Conservation (phyloP, 148 eudicot species). For the Rhododendron griersonianum region DNA sequence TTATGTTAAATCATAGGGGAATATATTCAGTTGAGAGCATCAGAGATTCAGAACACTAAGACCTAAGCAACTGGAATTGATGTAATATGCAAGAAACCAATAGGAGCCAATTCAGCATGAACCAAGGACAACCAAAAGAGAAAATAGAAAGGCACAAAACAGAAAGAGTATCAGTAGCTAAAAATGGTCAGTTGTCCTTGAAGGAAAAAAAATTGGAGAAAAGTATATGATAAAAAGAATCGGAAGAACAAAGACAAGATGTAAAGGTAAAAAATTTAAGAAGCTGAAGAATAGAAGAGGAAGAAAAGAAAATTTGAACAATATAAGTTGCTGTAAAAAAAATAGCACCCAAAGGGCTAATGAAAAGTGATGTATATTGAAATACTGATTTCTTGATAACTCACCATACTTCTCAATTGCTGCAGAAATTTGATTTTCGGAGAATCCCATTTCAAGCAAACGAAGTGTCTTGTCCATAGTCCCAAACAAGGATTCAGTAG, state of each 20-base stretch:
- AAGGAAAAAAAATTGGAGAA: neutral
- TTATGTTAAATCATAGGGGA: neutral
- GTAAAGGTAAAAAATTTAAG: neutral
- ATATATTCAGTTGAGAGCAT: neutral
- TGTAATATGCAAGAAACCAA: neutral
- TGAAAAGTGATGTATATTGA: neutral
- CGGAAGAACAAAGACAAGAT: neutral
- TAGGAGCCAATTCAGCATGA: neutral
- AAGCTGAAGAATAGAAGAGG: neutral
- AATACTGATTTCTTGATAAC: conserved; percentile 3
- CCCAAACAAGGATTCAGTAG: conserved; percentile 68
- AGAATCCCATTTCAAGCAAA: conserved; percentile 82
- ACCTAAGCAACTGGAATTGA: neutral
- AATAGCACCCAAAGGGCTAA: neutral
- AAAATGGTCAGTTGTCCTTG: neutral
- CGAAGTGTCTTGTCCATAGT: conserved; percentile 83
- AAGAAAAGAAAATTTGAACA: neutral
- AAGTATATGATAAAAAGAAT: neutral
- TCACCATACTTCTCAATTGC: conserved; percentile 86
- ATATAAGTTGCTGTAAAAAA: neutral
- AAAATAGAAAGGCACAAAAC: neutral
- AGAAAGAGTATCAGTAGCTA: neutral
- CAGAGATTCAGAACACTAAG: neutral
- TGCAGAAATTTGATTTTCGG: conserved; percentile 75
- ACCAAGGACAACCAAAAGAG: neutral